A percentile compares a stretch with the other conserved stretches of the same genome.
These are phyloP conservation scores for Clarireedia paspali DNA, from an alignment of 2,329 filamentous ascomycete species.

Conservation along the genomic window DNA sequence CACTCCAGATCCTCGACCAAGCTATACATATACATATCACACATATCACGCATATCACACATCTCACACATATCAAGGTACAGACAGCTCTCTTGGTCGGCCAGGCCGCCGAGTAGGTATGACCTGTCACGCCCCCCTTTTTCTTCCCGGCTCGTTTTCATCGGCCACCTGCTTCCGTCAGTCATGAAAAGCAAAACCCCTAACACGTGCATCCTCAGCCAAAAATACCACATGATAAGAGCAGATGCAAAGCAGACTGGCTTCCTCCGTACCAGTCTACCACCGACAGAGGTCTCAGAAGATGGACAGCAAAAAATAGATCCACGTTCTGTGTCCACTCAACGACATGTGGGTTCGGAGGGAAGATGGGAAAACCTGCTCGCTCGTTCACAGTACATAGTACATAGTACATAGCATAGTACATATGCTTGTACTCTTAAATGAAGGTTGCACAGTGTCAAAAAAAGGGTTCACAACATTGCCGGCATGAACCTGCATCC, in stretches of 20 bases:
- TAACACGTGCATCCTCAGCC: neutral
- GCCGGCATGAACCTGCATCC: neutral
- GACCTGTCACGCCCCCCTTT: neutral
- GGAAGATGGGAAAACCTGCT: neutral
- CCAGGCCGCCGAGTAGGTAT: neutral
- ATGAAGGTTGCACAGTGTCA: neutral
- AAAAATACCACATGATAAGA: neutral
- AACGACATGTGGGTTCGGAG: neutral
- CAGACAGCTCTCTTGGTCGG: neutral
- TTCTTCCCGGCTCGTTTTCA: neutral
- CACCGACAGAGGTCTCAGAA: neutral
- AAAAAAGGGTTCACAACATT: neutral
- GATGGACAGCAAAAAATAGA: too few relatives aligned
- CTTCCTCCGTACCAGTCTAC: neutral
- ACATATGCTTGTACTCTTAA: too few relatives aligned
- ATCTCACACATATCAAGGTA: neutral
- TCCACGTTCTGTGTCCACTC: neutral
- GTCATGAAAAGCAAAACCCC: neutral
- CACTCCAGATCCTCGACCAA: too few relatives aligned
- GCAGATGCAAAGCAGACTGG: neutral
- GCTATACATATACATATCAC: too few relatives aligned
- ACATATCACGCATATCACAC: too few relatives aligned
- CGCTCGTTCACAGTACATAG: neutral
- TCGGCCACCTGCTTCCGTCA: neutral
- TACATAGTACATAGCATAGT: too few relatives aligned